Percentiles rank a stretch among this genome's conserved stretches.
Conservation (phyloP, 257 asterid genomes). For the Phtheirospermum japonicum region DNA sequence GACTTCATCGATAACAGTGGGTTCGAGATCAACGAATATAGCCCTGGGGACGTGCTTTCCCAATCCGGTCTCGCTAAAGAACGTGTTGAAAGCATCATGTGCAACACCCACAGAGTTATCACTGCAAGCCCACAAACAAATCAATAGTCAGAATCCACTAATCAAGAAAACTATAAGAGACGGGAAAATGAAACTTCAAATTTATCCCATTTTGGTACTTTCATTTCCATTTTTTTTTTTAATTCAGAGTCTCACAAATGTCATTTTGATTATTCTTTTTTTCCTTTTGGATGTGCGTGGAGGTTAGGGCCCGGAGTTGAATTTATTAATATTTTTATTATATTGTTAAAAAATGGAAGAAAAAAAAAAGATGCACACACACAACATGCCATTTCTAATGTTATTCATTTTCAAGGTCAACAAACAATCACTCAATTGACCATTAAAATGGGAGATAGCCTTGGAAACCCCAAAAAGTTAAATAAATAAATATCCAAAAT, state of each 20-base stretch:
- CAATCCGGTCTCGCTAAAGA: not conserved
- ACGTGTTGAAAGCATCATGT: conserved; percentile 7
- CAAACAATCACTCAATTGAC: not conserved
- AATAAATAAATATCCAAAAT: not conserved
- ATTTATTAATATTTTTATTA: no score
- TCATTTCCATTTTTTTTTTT: no score
- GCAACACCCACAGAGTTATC: not conserved
- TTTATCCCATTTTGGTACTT: no score
- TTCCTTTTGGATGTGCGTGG: no score
- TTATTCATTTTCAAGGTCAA: not conserved
- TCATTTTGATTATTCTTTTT: no score
- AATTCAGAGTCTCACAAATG: no score
- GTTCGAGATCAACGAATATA: conserved; percentile 1
- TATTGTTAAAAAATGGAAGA: no score
- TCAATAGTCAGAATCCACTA: not conserved
- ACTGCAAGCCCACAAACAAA: conserved; percentile 1
- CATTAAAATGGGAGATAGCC: not conserved
- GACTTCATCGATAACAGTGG: not conserved
- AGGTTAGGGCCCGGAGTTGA: no score
- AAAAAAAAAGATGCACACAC: no score
- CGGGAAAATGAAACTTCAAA: no score
- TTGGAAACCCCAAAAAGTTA: not conserved
- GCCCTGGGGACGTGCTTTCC: conserved; percentile 11
- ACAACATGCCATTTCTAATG: not conserved
- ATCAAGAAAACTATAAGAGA: no score